phyloP scores from a whole-genome alignment of 1,284 basidiomycete species.

The Cryptococcus maquisensis region DNA sequence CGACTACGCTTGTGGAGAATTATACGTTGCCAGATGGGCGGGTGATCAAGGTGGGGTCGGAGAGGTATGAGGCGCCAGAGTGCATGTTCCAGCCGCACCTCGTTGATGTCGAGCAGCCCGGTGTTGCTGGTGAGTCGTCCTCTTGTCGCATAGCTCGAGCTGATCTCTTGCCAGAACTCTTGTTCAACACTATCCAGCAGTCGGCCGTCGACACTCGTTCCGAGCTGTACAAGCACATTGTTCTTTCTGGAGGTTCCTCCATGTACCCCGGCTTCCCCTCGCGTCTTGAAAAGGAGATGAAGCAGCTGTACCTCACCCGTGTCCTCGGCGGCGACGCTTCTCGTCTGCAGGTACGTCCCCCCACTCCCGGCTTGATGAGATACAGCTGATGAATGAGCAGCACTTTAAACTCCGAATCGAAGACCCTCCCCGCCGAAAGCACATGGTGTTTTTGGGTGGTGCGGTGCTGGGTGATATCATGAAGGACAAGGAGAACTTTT shows the following conservation, averaged over 20 bases:
- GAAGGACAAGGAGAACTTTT: constrained; percentile 91
- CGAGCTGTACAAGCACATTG: constrained; percentile 97
- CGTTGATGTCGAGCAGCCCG: constrained; percentile 94
- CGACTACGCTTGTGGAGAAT: constrained; percentile 90
- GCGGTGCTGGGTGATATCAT: constrained; percentile 97
- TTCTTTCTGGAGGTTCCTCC: constrained; percentile 92
- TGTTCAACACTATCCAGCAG: constrained; percentile 91
- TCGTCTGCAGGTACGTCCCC: constrained; percentile 67
- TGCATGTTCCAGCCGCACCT: constrained; percentile 99
- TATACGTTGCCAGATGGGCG: constrained; percentile 97
- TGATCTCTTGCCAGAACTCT: constrained; percentile 62
- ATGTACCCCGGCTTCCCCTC: constrained; percentile 99
- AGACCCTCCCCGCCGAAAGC: constrained; percentile 94
- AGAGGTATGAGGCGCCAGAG: constrained; percentile 99
- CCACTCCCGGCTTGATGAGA: background rate
- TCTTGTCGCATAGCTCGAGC: background rate
- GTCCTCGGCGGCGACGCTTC: constrained; percentile 81
- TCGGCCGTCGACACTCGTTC: constrained; percentile 86
- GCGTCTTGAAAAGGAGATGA: constrained; percentile 98
- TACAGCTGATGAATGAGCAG: constrained; percentile 51
- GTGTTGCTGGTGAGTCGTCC: constrained; percentile 69
- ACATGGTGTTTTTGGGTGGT: constrained; percentile 98
- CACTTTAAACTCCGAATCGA: constrained; percentile 99
- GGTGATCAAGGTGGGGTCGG: constrained; percentile 93
- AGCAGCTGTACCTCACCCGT: constrained; percentile 89